Evolutionary conservation across 1,139 yeast species (phyloP).

Genomic region (Saccharomyces uvarum): DNA sequence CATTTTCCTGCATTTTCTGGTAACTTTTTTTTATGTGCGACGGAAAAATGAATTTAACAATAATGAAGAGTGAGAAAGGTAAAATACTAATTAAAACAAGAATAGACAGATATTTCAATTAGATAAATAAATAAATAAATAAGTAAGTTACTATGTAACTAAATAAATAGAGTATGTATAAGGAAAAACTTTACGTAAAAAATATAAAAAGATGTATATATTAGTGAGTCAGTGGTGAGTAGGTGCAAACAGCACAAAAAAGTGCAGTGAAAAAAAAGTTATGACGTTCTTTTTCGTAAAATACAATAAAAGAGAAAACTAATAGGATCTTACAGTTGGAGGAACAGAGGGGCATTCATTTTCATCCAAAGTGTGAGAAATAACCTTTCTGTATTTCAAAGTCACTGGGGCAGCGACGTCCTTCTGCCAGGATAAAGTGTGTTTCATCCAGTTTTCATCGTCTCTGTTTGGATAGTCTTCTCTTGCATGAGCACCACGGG

Average conservation of each 20-base stretch:
- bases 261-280: background rate
- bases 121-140: slow-evolving; percentile 13
- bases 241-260: background rate
- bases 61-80: too few relatives aligned
- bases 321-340: slow-evolving; percentile 92
- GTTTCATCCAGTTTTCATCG: slow-evolving; percentile 96
- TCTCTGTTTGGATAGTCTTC: slow-evolving; percentile 96
- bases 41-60: background rate
- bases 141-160: slow-evolving; percentile 3
- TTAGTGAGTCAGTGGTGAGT: background rate
- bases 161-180: slow-evolving; percentile 4
- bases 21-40: background rate
- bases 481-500: slow-evolving; percentile 99
- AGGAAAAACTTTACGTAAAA: background rate
- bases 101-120: slow-evolving; percentile 1
- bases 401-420: slow-evolving; percentile 61
- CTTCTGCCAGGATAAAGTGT: slow-evolving; percentile 86
- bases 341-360: slow-evolving; percentile 93
- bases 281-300: background rate
- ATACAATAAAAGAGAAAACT: slow-evolving; percentile 17
- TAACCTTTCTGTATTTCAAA: slow-evolving; percentile 82
- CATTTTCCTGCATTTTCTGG: background rate
- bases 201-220: background rate
- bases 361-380: slow-evolving; percentile 78
- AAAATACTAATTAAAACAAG: background rate